Conservation (phyloP, 345 rosid species). For the Cardiospermum halicacabum region DNA sequence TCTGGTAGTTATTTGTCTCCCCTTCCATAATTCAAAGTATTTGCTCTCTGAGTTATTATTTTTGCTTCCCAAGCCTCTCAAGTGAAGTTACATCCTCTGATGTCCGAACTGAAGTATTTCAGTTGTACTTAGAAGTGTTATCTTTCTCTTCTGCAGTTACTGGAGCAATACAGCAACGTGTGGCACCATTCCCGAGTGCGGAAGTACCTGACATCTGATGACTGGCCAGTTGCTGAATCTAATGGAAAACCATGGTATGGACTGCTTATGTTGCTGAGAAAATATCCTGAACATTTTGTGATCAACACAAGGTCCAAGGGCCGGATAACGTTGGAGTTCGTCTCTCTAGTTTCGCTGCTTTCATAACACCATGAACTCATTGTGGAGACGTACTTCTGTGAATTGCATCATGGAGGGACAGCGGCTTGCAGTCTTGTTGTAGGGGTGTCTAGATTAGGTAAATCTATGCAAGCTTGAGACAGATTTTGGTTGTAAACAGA, state of each 20-base stretch:
- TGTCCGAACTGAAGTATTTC: conserved; percentile 12
- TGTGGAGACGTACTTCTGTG: not conserved
- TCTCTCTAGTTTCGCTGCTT: conserved; percentile 87
- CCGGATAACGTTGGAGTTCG: conserved; percentile 71
- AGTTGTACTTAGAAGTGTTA: conserved; percentile 6
- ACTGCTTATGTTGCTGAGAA: conserved; percentile 75
- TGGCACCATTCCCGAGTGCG: conserved; percentile 95
- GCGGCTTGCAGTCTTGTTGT: not conserved
- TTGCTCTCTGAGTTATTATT: not conserved
- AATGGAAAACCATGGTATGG: conserved; percentile 94
- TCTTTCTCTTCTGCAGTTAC: conserved; percentile 39
- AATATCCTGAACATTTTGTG: conserved; percentile 93
- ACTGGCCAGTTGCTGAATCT: conserved; percentile 68
- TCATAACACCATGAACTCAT: conserved; percentile 24
- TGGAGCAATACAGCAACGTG: conserved; percentile 59
- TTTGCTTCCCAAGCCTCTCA: not conserved
- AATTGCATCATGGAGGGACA: not conserved
- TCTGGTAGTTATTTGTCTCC: not conserved
- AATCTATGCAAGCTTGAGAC: no score
- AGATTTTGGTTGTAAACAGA: no score
- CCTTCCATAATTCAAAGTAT: not conserved
- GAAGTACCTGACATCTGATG: conserved; percentile 80
- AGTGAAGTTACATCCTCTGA: not conserved
- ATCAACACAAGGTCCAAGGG: conserved; percentile 89
- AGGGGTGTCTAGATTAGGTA: not conserved